phyloP scores from a whole-genome alignment of 768 basidiomycete genomes.

The Lyophyllum shimeji region DNA sequence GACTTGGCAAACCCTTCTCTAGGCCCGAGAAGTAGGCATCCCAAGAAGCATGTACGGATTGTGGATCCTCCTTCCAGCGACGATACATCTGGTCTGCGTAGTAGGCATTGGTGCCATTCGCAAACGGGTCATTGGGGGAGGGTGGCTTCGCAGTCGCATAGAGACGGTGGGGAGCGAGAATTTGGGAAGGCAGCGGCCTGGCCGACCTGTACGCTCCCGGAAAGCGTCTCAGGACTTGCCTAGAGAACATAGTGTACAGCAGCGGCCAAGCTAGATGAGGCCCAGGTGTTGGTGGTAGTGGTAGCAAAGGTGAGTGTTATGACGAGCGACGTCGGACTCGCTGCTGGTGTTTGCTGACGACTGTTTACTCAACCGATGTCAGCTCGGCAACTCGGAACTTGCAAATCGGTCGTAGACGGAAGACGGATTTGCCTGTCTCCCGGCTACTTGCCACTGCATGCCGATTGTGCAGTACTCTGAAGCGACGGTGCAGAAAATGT shows the following conservation, averaged over 20 bases:
- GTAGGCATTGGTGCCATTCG: slow-evolving; percentile 92
- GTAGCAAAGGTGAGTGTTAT: not conserved
- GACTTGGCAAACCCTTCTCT: slow-evolving; percentile 79
- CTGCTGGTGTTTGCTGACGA: slow-evolving; percentile 9
- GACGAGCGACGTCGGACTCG: slow-evolving; percentile 1
- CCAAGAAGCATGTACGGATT: slow-evolving; percentile 94
- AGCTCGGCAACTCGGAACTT: slow-evolving; percentile 7
- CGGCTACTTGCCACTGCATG: too few relatives aligned
- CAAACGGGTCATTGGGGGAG: slow-evolving; percentile 83
- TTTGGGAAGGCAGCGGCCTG: slow-evolving; percentile 11
- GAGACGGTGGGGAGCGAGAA: slow-evolving; percentile 22
- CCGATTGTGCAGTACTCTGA: too few relatives aligned
- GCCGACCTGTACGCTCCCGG: slow-evolving; percentile 22
- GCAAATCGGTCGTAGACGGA: slow-evolving; percentile 1
- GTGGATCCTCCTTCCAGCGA: slow-evolving; percentile 87
- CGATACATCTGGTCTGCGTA: slow-evolving; percentile 98
- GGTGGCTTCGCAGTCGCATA: slow-evolving; percentile 54
- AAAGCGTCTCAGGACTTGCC: slow-evolving; percentile 33
- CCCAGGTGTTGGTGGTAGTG: slow-evolving; percentile 4
- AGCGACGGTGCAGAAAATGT: too few relatives aligned
- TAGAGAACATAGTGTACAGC: slow-evolving; percentile 29
- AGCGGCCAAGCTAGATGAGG: not conserved
- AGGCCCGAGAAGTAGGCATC: slow-evolving; percentile 91
- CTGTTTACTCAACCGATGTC: not conserved
- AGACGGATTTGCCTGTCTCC: too few relatives aligned